Percentiles rank a stretch among this genome's conserved stretches.
These are phyloP conservation scores for Pseudopyricularia javanii DNA, from an alignment of 2,329 filamentous ascomycete species.

Conservation along the genomic window DNA sequence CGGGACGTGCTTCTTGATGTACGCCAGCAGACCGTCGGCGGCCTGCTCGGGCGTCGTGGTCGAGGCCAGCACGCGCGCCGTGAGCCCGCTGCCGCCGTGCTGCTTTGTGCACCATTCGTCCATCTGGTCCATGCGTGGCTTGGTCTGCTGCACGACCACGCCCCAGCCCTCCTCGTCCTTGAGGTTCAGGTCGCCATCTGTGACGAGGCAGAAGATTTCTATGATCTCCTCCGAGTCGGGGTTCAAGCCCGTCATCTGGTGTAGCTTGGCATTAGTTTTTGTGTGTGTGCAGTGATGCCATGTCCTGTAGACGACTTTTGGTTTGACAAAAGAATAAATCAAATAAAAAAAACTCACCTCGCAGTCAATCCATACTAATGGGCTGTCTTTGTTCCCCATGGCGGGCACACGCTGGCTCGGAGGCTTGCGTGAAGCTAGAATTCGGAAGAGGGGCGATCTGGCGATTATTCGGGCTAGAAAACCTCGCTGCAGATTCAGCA, in stretches of 20 bases:
- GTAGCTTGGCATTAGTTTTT: background rate
- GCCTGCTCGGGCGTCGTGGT: slow-evolving; percentile 60
- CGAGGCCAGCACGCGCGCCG: slow-evolving; percentile 61
- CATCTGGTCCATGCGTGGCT: slow-evolving; percentile 63
- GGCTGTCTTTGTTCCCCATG: slow-evolving; percentile 28
- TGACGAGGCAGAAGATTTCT: slow-evolving; percentile 87
- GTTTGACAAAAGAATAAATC: background rate
- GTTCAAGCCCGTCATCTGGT: slow-evolving; percentile 87
- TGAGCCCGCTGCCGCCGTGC: slow-evolving; percentile 73
- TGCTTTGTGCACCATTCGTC: slow-evolving; percentile 79
- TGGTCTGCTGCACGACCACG: slow-evolving; percentile 61
- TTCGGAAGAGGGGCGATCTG: background rate
- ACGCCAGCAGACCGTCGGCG: slow-evolving; percentile 59
- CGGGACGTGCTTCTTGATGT: slow-evolving; percentile 64
- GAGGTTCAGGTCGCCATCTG: slow-evolving; percentile 64
- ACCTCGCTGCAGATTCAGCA: background rate
- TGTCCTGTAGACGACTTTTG: background rate
- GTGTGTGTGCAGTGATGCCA: no score
- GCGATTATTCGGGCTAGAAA: background rate
- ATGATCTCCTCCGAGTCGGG: slow-evolving; percentile 71
- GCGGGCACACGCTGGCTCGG: background rate
- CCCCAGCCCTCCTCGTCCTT: slow-evolving; percentile 72
- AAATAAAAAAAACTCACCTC: slow-evolving; percentile 23
- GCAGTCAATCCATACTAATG: slow-evolving; percentile 76
- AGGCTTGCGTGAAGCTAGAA: background rate